A percentile compares a stretch with the other conserved stretches of the same genome.
phyloP scores from a whole-genome alignment of 2,329 filamentous ascomycete species.

The Sclerotiophoma versabilis region DNA sequence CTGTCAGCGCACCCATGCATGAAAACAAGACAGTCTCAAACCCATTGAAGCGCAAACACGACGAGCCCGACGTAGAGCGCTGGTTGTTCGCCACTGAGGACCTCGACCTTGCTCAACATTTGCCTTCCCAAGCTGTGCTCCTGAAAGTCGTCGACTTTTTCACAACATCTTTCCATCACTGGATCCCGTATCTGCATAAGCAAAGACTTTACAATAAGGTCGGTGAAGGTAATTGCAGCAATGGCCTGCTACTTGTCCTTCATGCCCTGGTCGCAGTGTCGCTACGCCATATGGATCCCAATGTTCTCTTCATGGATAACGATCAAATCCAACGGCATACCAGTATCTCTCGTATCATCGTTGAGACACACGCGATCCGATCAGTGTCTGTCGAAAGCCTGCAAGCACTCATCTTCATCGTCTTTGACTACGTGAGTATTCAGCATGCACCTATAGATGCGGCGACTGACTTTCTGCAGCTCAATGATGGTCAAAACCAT shows the following conservation, averaged over 20 bases:
- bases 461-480: slow-evolving; percentile 20
- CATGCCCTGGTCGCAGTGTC: slow-evolving; percentile 39
- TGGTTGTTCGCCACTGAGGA: slow-evolving; percentile 31
- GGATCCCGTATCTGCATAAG: slow-evolving; percentile 46
- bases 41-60: slow-evolving; percentile 36
- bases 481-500: slow-evolving; percentile 39
- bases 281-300: slow-evolving; percentile 39
- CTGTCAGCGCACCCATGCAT: background rate
- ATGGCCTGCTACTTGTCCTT: slow-evolving; percentile 32
- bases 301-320: slow-evolving; percentile 30
- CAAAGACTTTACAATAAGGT: slow-evolving; percentile 36
- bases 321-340: slow-evolving; percentile 38
- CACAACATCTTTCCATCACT: slow-evolving; percentile 44
- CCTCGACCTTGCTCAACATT: slow-evolving; percentile 34
- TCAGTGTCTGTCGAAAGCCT: slow-evolving; percentile 40
- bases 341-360: slow-evolving; percentile 38
- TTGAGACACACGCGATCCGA: slow-evolving; percentile 37
- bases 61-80: slow-evolving; percentile 20
- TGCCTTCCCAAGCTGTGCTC: slow-evolving; percentile 37
- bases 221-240: slow-evolving; percentile 21
- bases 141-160: slow-evolving; percentile 41
- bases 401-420: slow-evolving; percentile 41
- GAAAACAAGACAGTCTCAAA: slow-evolving; percentile 11
- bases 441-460: background rate
- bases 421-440: slow-evolving; percentile 40